Evolutionary conservation across 768 basidiomycete species (phyloP), one percentile per base, ranked within the genome.

Genomic region (Collybiopsis confluens): DNA sequence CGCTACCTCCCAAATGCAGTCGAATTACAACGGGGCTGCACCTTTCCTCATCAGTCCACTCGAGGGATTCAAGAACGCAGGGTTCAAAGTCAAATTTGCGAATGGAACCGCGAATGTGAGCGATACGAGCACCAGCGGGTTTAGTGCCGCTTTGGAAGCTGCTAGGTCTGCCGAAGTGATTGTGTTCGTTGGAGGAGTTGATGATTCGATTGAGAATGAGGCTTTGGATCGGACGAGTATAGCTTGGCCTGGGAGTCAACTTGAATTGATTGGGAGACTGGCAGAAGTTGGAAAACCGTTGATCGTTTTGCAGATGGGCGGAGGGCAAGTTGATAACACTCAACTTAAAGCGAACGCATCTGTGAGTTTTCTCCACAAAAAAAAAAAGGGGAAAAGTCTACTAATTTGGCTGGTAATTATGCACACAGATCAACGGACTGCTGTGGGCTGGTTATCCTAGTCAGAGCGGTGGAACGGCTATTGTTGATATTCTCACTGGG

Each of bases 401-500:
- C 41, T n/a, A 24, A 51, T 13, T 36, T 41, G 18, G 37, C 5
- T 15, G 4, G 21, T 28, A 21, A 33, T 44, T 28, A 35, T n/a
- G n/a, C n/a, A 21, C 47, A 28, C 36, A 80, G 79, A 74, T 82
- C 42, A 78, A 76, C 57, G 74, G 79, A 0, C 69, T 82, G 38
- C 20, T 82, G 10, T 82, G 80, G 80, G 81, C 68, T 16, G 81
- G 81, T 4, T 84, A 81, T 61, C 80, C 79, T 1, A 76, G 79
- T 4, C 79, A 81, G 58, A 76, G 74, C 56, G 81, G 79, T 2
- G 82, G 81, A 24, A 69, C 73, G 6, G 81, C 81, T 2, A 54
- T 83, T 20, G 73, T 76, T 44, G 78, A 83, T n/a, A n/a, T n/a
- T n/a, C n/a, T n/a, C n/a, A n/a, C n/a, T n/a, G n/a, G n/a, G n/a